These are phyloP conservation scores for Globisporangium nagaii DNA, from an alignment of 352 stramenopile species.

Conservation along the genomic window DNA sequence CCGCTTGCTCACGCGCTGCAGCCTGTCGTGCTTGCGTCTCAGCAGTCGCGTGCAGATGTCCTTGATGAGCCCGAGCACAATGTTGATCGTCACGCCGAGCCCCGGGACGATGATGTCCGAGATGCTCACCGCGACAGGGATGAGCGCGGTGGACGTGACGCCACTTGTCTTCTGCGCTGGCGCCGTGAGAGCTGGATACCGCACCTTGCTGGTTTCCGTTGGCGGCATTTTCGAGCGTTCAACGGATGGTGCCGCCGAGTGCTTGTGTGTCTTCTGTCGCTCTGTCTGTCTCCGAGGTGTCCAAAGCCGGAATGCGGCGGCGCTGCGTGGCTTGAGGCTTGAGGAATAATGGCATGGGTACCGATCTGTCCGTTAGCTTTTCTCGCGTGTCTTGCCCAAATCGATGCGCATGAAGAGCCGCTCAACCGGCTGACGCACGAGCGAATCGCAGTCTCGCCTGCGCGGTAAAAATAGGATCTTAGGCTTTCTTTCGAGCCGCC, in stretches of 20 bases:
- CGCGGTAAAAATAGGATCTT: background rate
- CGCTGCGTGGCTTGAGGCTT: background rate
- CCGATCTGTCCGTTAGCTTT: background rate
- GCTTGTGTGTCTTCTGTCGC: no score
- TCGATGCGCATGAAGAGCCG: background rate
- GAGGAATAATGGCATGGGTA: background rate
- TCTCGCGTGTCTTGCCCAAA: background rate
- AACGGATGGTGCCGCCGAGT: no score
- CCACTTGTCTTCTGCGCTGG: background rate
- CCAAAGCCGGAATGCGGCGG: background rate
- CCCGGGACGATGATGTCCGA: conserved; percentile 10
- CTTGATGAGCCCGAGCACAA: conserved; percentile 7
- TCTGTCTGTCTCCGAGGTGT: background rate
- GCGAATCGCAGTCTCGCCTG: background rate
- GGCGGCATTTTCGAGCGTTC: background rate
- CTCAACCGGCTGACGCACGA: background rate
- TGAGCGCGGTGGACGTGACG: background rate
- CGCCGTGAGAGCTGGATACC: background rate
- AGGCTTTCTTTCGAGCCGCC: background rate
- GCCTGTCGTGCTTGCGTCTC: conserved; percentile 9
- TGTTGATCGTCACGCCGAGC: conserved; percentile 6
- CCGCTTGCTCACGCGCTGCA: conserved; percentile 5
- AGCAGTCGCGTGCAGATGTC: conserved; percentile 13
- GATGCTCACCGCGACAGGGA: conserved; percentile 5
- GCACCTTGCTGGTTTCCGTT: background rate